These are phyloP conservation scores for Trifolium pratense DNA, from an alignment of 306 rosid species.

Conservation along the genomic window DNA sequence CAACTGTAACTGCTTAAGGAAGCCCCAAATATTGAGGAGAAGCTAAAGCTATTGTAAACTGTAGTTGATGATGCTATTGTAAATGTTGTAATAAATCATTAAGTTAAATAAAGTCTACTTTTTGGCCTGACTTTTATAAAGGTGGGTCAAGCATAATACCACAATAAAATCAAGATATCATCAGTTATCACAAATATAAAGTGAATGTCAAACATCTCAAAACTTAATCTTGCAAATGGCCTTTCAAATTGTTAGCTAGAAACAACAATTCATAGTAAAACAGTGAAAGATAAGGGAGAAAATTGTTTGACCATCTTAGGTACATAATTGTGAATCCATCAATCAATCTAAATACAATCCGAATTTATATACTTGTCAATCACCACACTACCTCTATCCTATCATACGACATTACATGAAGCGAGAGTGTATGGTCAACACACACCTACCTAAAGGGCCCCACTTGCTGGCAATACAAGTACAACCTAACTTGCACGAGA, in stretches of 20 bases:
- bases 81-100: not conserved
- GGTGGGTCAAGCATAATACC: not conserved
- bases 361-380: not conserved
- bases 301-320: not conserved
- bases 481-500: too few relatives aligned
- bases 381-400: too few relatives aligned
- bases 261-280: not conserved
- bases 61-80: not conserved
- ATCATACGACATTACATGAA: too few relatives aligned
- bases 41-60: not conserved
- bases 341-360: not conserved
- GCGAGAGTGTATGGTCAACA: too few relatives aligned
- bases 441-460: too few relatives aligned
- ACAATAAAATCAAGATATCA: constrained; percentile 12
- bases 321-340: not conserved
- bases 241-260: not conserved
- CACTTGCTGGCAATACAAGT: too few relatives aligned
- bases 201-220: not conserved
- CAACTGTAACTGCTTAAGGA: constrained; percentile 65
- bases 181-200: not conserved
- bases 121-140: not conserved
- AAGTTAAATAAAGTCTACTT: not conserved
- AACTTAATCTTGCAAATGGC: not conserved
- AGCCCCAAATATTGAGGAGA: constrained; percentile 10
- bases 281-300: not conserved